A percentile compares a stretch with the other conserved stretches of the same genome.
Conservation (phyloP, 2,329 filamentous ascomycete species). For the Arthrinium puccinioides region DNA sequence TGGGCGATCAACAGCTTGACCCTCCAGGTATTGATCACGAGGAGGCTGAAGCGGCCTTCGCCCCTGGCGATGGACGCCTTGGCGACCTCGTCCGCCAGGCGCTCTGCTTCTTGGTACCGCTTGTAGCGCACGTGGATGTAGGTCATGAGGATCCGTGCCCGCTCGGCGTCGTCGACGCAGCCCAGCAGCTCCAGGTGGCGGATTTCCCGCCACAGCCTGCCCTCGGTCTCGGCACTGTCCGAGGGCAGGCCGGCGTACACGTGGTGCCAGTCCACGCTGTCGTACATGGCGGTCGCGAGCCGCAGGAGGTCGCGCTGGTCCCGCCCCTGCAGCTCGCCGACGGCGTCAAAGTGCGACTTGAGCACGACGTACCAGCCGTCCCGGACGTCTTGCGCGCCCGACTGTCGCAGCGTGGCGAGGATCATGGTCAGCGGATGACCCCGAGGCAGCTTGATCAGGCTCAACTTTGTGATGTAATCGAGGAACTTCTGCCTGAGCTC, state of each 20-base stretch:
- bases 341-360: not conserved
- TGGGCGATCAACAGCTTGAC: not conserved
- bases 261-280: not conserved
- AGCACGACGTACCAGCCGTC: not conserved
- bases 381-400: not conserved
- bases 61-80: not conserved
- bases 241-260: not conserved
- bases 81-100: not conserved
- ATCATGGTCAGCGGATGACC: not conserved
- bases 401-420: not conserved
- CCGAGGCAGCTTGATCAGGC: not conserved
- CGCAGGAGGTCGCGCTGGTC: too few relatives aligned
- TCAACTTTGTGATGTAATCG: not conserved
- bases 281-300: too few relatives aligned
- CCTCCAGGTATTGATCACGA: not conserved
- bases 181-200: not conserved
- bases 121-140: not conserved
- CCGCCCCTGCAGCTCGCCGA: too few relatives aligned
- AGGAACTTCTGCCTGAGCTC: not conserved
- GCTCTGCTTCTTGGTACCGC: not conserved
- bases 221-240: not conserved
- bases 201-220: not conserved
- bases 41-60: not conserved
- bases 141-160: not conserved
- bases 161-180: not conserved